phyloP scores from a whole-genome alignment of 805 yeast species.

The Spathaspora girioi region DNA sequence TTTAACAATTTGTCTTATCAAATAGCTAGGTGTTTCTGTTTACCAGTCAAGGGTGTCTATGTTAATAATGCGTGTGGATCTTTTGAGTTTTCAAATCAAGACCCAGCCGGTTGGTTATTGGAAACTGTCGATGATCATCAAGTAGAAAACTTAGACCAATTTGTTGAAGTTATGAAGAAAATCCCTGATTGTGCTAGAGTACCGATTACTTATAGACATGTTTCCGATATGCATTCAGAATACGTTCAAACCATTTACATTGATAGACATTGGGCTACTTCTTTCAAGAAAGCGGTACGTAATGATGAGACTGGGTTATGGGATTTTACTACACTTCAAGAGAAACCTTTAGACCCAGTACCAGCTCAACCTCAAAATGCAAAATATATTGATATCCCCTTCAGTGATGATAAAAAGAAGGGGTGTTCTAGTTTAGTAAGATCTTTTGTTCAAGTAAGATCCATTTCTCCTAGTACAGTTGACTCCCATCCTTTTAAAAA shows the following conservation, averaged over 20 bases:
- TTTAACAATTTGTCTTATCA: conserved; percentile 86
- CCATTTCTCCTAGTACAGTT: conserved; percentile 62
- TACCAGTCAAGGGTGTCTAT: conserved; percentile 83
- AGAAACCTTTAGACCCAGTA: conserved; percentile 58
- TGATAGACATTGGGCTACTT: conserved; percentile 82
- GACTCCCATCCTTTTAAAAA: conserved; percentile 70
- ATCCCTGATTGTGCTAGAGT: conserved; percentile 78
- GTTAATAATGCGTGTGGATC: conserved; percentile 76
- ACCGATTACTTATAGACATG: conserved; percentile 67
- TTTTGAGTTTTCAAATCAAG: conserved; percentile 56
- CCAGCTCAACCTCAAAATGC: conserved; percentile 58
- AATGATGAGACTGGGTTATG: conserved; percentile 54
- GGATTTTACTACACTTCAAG: conserved; percentile 52
- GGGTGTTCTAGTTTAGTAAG: conserved; percentile 55
- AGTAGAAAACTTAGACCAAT: conserved; percentile 70
- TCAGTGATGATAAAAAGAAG: conserved; percentile 39
- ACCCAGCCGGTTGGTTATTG: conserved; percentile 74
- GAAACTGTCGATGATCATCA: conserved; percentile 74
- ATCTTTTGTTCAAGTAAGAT: conserved; percentile 69
- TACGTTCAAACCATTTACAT: conserved; percentile 62
- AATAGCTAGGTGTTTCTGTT: conserved; percentile 77
- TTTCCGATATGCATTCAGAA: conserved; percentile 76
- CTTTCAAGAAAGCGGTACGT: conserved; percentile 64
- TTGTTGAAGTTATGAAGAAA: conserved; percentile 70
- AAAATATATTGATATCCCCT: conserved; percentile 65